Percentiles rank a stretch among this genome's conserved stretches.
phyloP scores from a whole-genome alignment of 2,329 filamentous ascomycete genomes.

The Arthrinium phaeospermum region DNA sequence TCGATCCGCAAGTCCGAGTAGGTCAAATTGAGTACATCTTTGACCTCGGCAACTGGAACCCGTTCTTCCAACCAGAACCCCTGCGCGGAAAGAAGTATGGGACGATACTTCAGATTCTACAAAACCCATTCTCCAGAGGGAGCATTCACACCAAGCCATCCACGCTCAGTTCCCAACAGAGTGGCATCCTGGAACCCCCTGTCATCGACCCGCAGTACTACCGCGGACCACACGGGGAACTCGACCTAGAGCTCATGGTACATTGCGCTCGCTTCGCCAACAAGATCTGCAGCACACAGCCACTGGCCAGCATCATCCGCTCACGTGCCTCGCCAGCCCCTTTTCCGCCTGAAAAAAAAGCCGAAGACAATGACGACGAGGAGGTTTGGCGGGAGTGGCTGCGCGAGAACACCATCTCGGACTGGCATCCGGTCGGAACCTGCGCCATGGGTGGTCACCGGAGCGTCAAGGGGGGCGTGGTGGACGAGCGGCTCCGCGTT shows the following conservation, averaged over 20 bases:
- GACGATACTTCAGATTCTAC: slow-evolving; percentile 55
- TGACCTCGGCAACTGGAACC: slow-evolving; percentile 53
- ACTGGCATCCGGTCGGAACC: slow-evolving; percentile 44
- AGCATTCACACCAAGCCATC: slow-evolving; percentile 48
- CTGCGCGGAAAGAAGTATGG: slow-evolving; percentile 48
- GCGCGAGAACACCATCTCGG: slow-evolving; percentile 40
- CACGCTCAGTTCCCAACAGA: background rate
- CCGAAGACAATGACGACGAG: slow-evolving; percentile 25
- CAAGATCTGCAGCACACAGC: slow-evolving; percentile 44
- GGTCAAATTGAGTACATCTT: slow-evolving; percentile 58
- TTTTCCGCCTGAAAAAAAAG: background rate
- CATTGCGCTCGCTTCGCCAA: slow-evolving; percentile 46
- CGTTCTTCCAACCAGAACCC: slow-evolving; percentile 38
- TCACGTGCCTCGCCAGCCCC: slow-evolving; percentile 22
- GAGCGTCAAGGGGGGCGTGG: slow-evolving; percentile 34
- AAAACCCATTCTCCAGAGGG: slow-evolving; percentile 57
- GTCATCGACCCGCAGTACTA: slow-evolving; percentile 52
- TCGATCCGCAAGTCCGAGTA: slow-evolving; percentile 38
- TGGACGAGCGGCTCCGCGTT: slow-evolving; percentile 28
- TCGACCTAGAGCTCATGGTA: slow-evolving; percentile 51
- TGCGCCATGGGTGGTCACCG: slow-evolving; percentile 46
- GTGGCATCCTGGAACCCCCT: slow-evolving; percentile 32
- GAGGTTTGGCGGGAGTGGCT: slow-evolving; percentile 44
- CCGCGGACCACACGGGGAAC: slow-evolving; percentile 41
- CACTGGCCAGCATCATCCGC: slow-evolving; percentile 46